Conservation (phyloP, 441 rosid species). For the Pelargonium cotyledonis region DNA sequence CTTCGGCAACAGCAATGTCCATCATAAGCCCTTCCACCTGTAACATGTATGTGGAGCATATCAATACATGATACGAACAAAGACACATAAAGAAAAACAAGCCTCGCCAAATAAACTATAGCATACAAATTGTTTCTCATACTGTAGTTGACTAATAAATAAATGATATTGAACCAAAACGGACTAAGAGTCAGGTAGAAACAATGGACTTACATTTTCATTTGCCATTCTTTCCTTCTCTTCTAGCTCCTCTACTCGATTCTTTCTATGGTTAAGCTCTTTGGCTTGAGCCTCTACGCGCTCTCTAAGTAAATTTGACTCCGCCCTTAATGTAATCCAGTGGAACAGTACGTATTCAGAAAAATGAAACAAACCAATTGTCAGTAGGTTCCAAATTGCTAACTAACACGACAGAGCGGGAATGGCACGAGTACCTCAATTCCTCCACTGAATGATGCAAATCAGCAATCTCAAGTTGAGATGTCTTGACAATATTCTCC, state of each 20-base stretch:
- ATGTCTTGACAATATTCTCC: conserved; percentile 85
- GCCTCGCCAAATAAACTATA: not conserved
- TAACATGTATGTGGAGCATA: conserved; percentile 15
- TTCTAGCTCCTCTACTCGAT: conserved; percentile 65
- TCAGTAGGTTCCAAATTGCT: conserved; percentile 13
- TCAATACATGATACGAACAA: conserved; percentile 16
- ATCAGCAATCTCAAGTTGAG: conserved; percentile 78
- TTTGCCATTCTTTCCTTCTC: conserved; percentile 85
- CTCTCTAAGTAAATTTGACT: conserved; percentile 54
- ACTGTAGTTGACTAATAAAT: not conserved
- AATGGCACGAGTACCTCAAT: conserved; percentile 47
- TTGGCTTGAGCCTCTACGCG: conserved; percentile 62
- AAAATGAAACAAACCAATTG: conserved; percentile 12
- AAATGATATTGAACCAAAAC: conserved; percentile 1
- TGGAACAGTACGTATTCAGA: conserved; percentile 18
- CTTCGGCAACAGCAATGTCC: conserved; percentile 92
- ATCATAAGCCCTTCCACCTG: conserved; percentile 96
- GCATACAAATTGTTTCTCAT: not conserved
- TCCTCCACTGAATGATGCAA: conserved; percentile 66
- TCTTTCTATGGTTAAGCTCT: conserved; percentile 62
- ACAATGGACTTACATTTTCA: conserved; percentile 66
- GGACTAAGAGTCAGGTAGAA: conserved; percentile 9
- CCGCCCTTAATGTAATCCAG: conserved; percentile 61
- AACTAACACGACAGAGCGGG: not conserved
- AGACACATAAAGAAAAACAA: not conserved